A percentile compares a stretch with the other conserved stretches of the same genome.
Evolutionary conservation across 208 protist species (phyloP).

Genomic region (Acanthamoeba culbertsoni): DNA sequence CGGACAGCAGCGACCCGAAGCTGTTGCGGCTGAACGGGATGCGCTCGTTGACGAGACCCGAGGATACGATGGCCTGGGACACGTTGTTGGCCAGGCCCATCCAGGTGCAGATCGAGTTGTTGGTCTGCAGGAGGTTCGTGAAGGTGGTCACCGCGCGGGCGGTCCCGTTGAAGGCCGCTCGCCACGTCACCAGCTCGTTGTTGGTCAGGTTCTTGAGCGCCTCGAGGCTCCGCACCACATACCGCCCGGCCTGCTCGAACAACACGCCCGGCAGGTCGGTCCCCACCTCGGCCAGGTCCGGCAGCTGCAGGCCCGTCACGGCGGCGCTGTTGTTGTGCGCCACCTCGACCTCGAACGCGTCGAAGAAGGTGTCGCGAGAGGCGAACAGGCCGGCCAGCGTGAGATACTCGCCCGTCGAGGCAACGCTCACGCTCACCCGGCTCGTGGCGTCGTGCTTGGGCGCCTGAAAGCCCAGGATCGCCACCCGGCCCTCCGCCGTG

Average conservation of each 20-base stretch:
- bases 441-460: neutral
- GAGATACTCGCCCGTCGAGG: neutral
- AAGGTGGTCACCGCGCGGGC: neutral
- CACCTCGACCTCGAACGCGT: neutral
- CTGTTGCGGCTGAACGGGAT: neutral
- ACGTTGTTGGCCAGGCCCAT: neutral
- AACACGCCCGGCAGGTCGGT: neutral
- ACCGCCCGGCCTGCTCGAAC: neutral
- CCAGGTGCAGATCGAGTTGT: constrained; percentile 12
- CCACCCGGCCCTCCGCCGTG: neutral
- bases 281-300: neutral
- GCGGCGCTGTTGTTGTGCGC: neutral
- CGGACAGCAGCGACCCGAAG: neutral
- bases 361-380: constrained; percentile 8
- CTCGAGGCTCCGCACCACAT: neutral
- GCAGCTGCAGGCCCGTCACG: neutral
- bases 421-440: neutral
- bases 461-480: neutral
- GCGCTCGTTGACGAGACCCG: neutral
- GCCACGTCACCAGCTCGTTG: neutral
- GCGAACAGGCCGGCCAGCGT: neutral
- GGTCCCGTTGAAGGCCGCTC: neutral
- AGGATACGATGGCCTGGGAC: neutral
- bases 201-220: neutral
- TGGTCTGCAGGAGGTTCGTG: neutral